These are phyloP conservation scores for Agrocybe chaxingu DNA, from an alignment of 768 basidiomycete genomes.

Conservation along the genomic window DNA sequence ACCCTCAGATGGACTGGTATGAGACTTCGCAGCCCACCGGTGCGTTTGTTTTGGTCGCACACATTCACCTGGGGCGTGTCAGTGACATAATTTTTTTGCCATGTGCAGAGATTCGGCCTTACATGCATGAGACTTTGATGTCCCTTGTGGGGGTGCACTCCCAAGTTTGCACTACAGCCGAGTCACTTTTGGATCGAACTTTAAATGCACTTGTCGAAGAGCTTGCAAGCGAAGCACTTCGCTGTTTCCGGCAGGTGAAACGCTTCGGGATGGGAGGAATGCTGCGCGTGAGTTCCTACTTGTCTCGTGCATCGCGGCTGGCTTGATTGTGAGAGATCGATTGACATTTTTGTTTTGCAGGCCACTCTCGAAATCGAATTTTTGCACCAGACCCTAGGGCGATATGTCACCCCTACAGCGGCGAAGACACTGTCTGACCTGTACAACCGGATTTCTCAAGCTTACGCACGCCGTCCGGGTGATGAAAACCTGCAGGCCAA, in stretches of 20 bases:
- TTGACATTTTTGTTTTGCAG: conserved; percentile 34
- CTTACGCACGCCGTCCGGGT: conserved; percentile 81
- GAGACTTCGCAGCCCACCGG: conserved; percentile 91
- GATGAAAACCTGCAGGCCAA: conserved; percentile 85
- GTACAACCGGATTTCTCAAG: conserved; percentile 92
- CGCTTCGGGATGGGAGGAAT: conserved; percentile 98
- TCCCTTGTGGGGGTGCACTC: conserved; percentile 90
- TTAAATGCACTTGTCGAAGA: conserved; percentile 79
- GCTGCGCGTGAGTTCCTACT: conserved; percentile 68
- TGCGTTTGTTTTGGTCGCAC: conserved; percentile 26
- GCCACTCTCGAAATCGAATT: conserved; percentile 99
- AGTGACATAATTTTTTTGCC: conserved; percentile 8
- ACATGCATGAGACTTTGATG: conserved; percentile 88
- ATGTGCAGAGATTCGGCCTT: conserved; percentile 78
- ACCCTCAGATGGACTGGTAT: conserved; percentile 87
- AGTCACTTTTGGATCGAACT: conserved; percentile 77
- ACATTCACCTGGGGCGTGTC: neutral
- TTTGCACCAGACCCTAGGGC: conserved; percentile 91
- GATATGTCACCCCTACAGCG: conserved; percentile 80
- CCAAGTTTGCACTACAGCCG: conserved; percentile 79
- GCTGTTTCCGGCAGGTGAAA: conserved; percentile 84
- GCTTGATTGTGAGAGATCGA: neutral
- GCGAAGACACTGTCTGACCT: conserved; percentile 85
- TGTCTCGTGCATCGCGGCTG: neutral
- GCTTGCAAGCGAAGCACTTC: conserved; percentile 78